Evolutionary conservation across 768 basidiomycete species (phyloP).

Genomic region (Cystofilobasidium bisporidii): DNA sequence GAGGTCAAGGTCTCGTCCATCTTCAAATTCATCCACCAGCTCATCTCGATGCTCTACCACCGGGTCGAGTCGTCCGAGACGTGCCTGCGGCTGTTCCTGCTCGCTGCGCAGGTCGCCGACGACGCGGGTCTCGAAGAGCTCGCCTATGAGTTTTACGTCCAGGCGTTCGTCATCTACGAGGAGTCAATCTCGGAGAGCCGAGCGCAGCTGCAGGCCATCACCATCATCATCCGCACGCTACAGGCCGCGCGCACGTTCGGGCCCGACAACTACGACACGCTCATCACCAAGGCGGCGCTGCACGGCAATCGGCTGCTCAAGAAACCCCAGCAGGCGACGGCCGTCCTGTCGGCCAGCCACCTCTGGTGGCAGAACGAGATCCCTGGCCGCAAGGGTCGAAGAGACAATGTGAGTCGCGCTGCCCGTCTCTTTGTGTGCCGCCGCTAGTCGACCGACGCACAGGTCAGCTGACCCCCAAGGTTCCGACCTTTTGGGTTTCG

Average conservation of each 20-base stretch:
- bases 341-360: slow-evolving; percentile 89
- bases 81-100: slow-evolving; percentile 85
- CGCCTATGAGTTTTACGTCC: slow-evolving; percentile 93
- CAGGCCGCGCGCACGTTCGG: slow-evolving; percentile 85
- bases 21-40: slow-evolving; percentile 88
- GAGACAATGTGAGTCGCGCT: slow-evolving; percentile 43
- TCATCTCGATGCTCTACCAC: slow-evolving; percentile 83
- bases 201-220: slow-evolving; percentile 94
- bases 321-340: slow-evolving; percentile 94
- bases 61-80: slow-evolving; percentile 73
- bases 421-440: no score
- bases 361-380: slow-evolving; percentile 91
- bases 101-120: slow-evolving; percentile 89
- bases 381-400: slow-evolving; percentile 44
- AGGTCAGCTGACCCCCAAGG: no score
- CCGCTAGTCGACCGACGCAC: no score
- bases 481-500: no score
- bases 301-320: slow-evolving; percentile 93
- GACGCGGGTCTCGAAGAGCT: slow-evolving; percentile 93
- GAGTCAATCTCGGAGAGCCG: slow-evolving; percentile 92
- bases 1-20: slow-evolving; percentile 71
- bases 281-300: slow-evolving; percentile 96
- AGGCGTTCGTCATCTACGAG: slow-evolving; percentile 95
- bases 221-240: slow-evolving; percentile 81
- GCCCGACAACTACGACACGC: slow-evolving; percentile 88